phyloP scores from a whole-genome alignment of 345 rosid species.

The Brassica cretica region DNA sequence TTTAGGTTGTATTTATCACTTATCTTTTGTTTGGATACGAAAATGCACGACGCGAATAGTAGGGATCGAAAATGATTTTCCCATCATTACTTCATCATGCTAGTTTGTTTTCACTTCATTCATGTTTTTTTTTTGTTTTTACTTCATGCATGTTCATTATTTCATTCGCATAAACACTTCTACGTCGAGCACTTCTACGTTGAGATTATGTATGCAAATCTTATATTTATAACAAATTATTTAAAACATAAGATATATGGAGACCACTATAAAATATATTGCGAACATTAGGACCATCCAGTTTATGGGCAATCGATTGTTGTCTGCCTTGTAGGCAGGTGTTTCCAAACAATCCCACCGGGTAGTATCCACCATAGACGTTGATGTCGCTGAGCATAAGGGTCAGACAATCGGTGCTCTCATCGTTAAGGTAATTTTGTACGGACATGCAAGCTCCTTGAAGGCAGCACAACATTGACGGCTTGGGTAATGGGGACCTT shows the following conservation, averaged over 20 bases:
- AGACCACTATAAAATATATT: background rate
- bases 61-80: too few relatives aligned
- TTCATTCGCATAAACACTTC: background rate
- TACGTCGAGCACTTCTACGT: background rate
- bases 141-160: background rate
- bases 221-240: background rate
- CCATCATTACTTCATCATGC: background rate
- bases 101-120: background rate
- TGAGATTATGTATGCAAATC: background rate
- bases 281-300: background rate
- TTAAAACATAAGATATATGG: background rate
- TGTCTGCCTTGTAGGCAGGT: background rate
- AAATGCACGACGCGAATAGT: too few relatives aligned
- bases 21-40: too few relatives aligned
- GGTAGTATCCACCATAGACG: background rate
- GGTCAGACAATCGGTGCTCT: background rate
- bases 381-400: background rate
- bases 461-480: background rate
- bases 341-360: background rate
- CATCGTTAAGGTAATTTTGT: background rate
- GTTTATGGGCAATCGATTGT: background rate
- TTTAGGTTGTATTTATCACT: too few relatives aligned
- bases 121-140: background rate
- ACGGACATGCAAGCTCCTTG: background rate
- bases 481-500: background rate